Conservation (phyloP, 2,329 filamentous ascomycete species). For the Colletotrichum siamense region DNA sequence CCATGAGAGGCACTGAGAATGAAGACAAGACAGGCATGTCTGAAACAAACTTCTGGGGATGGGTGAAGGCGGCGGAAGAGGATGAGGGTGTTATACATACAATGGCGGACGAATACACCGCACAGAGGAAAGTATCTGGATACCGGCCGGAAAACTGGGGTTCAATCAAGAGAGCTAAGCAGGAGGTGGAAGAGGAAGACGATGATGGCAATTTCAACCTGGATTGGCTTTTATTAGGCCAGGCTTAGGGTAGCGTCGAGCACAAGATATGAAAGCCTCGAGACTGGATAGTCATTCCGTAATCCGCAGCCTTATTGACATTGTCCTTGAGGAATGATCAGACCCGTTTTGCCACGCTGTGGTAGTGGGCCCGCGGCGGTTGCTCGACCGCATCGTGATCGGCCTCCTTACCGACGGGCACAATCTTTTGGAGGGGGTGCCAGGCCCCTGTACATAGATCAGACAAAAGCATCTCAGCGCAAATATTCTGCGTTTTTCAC, state of each 20-base stretch:
- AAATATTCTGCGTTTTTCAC: background rate
- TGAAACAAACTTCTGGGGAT: constrained; percentile 19
- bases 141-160: background rate
- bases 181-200: background rate
- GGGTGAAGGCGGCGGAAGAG: constrained; percentile 13
- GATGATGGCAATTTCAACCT: background rate
- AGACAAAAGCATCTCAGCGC: background rate
- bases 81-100: background rate
- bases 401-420: background rate
- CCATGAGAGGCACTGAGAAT: constrained; percentile 22
- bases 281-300: background rate
- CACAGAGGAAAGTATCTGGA: background rate
- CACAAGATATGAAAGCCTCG: background rate
- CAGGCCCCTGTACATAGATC: background rate
- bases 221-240: background rate
- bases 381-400: background rate
- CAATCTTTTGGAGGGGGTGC: background rate
- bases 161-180: background rate
- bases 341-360: background rate
- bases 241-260: background rate
- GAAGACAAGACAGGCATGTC: background rate
- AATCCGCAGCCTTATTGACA: background rate
- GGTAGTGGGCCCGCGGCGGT: background rate
- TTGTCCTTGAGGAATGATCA: background rate
- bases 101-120: background rate